These are phyloP conservation scores for Chalciporus pseudorubinellus DNA, from an alignment of 768 basidiomycete genomes.

Conservation along the genomic window DNA sequence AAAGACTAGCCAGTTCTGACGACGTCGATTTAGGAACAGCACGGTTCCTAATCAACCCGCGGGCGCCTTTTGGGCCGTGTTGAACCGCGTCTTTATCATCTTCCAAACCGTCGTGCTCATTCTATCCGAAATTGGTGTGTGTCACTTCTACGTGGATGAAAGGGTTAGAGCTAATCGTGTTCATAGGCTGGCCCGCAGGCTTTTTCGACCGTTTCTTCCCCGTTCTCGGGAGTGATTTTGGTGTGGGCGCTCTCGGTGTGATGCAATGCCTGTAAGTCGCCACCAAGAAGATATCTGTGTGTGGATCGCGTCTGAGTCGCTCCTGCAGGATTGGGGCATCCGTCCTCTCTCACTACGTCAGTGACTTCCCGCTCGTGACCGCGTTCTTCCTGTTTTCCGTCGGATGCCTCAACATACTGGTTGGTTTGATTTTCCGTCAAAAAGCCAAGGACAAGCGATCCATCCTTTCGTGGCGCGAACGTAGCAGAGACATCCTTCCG, in stretches of 20 bases:
- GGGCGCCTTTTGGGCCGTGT: constrained; percentile 88
- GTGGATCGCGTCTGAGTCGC: neutral
- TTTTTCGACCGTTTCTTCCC: constrained; percentile 92
- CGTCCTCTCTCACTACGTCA: constrained; percentile 74
- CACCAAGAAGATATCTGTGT: neutral
- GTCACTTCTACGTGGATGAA: too few species aligned
- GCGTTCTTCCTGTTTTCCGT: constrained; percentile 84
- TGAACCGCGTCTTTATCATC: constrained; percentile 82
- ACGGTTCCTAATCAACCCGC: constrained; percentile 94
- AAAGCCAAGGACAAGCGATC: constrained; percentile 63
- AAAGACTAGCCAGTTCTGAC: neutral
- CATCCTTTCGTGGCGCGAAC: constrained; percentile 63
- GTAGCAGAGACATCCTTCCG: constrained; percentile 56
- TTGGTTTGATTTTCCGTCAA: constrained; percentile 78
- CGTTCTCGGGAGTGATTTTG: constrained; percentile 82
- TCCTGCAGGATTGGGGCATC: constrained; percentile 57
- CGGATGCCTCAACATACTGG: constrained; percentile 79
- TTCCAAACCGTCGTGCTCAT: constrained; percentile 77
- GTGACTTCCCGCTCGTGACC: constrained; percentile 81
- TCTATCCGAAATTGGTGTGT: constrained; percentile 41
- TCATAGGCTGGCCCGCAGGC: constrained; percentile 59
- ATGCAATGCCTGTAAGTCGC: constrained; percentile 75
- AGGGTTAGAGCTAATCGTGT: neutral
- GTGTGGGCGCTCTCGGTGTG: constrained; percentile 83
- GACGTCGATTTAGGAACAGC: constrained; percentile 45